These are phyloP conservation scores for Aegilops longissima DNA, from an alignment of 176 grass and related monocot species.

Conservation along the genomic window DNA sequence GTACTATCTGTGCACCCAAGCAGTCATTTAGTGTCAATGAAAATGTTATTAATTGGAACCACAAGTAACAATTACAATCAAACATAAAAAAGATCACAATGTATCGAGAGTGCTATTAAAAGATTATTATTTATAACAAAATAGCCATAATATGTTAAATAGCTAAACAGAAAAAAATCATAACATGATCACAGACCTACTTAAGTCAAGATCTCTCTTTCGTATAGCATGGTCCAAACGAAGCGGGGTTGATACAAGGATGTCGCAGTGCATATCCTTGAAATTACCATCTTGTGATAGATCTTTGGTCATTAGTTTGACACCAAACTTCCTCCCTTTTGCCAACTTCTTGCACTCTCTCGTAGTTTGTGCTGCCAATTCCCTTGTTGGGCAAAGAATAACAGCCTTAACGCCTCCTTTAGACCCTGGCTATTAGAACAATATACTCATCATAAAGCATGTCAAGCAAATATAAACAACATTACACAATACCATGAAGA, in stretches of 20 bases:
- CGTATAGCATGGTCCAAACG: conserved; percentile 70
- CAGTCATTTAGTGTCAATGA: neutral
- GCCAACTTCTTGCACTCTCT: conserved; percentile 92
- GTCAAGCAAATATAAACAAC: neutral
- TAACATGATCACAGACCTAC: conserved; percentile 59
- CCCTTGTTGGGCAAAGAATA: conserved; percentile 91
- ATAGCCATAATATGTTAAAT: neutral
- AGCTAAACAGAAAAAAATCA: neutral
- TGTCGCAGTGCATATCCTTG: conserved; percentile 88
- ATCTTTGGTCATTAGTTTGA: conserved; percentile 94
- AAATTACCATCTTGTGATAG: conserved; percentile 86
- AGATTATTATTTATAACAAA: neutral
- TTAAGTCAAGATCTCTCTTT: conserved; percentile 86
- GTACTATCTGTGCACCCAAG: neutral
- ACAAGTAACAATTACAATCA: neutral
- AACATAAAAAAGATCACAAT: neutral
- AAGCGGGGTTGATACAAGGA: conserved; percentile 89
- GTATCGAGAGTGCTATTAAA: neutral
- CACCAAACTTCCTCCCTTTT: conserved; percentile 76
- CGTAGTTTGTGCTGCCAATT: conserved; percentile 84
- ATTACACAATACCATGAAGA: conserved; percentile 10
- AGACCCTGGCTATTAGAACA: conserved; percentile 85
- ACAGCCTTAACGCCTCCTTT: conserved; percentile 84
- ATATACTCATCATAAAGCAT: conserved; percentile 3
- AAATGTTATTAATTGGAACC: neutral